Conservation (phyloP, 1,284 basidiomycete genomes). For the Cystobasidium slooffiae region DNA sequence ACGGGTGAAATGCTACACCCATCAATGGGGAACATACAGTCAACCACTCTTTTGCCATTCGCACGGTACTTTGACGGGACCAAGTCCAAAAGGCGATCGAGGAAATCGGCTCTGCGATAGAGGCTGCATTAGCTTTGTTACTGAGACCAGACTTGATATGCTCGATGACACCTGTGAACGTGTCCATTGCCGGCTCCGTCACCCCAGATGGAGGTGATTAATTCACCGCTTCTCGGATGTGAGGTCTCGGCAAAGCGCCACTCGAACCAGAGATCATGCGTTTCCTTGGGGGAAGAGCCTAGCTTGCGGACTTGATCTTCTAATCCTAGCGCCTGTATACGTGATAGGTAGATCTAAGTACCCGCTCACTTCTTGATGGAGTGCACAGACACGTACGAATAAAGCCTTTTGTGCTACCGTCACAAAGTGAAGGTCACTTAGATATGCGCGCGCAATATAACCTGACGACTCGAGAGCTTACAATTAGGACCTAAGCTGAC, state of each 20-base stretch:
- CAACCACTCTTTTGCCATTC: constrained; percentile 31
- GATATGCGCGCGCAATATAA: background rate
- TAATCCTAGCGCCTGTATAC: constrained; percentile 23
- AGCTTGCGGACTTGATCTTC: constrained; percentile 23
- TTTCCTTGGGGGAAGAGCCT: background rate
- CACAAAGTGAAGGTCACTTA: background rate
- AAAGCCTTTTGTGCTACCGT: constrained; percentile 14
- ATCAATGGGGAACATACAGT: constrained; percentile 11
- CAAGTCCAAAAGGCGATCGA: constrained; percentile 44
- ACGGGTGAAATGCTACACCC: background rate
- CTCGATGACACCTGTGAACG: constrained; percentile 41
- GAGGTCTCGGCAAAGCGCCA: constrained; percentile 40
- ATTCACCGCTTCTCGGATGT: constrained; percentile 35
- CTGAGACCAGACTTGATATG: background rate
- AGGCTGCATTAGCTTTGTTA: background rate
- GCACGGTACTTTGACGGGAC: constrained; percentile 38
- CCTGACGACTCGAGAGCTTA: background rate
- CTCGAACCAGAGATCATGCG: constrained; percentile 43
- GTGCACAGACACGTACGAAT: constrained; percentile 1
- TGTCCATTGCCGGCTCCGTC: constrained; percentile 36
- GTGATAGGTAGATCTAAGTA: background rate
- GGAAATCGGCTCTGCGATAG: constrained; percentile 47
- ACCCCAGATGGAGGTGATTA: constrained; percentile 39
- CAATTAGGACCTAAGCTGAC: constrained; percentile 41
- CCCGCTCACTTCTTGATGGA: background rate